These are phyloP conservation scores for Cercospora canescens DNA, from an alignment of 2,329 filamentous ascomycete genomes.

Conservation along the genomic window DNA sequence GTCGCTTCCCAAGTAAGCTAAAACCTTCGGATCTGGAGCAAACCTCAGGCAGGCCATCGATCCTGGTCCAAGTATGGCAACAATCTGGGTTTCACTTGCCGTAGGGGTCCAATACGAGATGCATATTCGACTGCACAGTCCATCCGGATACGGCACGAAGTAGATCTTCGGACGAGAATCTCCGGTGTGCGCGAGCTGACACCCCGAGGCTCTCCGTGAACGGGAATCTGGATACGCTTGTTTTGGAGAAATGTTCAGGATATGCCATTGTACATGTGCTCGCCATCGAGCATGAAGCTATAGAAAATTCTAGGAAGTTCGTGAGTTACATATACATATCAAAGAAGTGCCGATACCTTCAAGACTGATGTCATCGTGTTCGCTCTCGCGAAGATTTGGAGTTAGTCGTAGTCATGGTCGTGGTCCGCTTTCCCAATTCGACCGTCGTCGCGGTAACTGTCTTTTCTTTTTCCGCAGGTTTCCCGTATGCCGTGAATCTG, in stretches of 20 bases:
- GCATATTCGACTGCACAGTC: neutral
- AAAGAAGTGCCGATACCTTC: neutral
- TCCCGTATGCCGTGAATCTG: neutral
- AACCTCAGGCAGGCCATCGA: neutral
- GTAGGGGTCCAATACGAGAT: neutral
- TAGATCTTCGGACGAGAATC: neutral
- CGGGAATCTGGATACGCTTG: neutral
- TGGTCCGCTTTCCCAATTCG: neutral
- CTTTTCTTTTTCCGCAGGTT: neutral
- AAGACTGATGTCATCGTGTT: neutral
- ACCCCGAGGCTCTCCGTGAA: neutral
- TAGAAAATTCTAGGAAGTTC: neutral
- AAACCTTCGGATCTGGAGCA: neutral
- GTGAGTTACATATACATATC: neutral
- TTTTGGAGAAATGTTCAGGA: neutral
- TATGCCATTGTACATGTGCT: neutral
- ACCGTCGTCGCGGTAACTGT: neutral
- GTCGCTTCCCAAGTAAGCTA: neutral
- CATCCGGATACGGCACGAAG: neutral
- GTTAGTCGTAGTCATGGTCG: slow-evolving; percentile 1
- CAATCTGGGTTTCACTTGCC: neutral
- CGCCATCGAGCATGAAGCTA: neutral
- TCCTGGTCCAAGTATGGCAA: neutral
- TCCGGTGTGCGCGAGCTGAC: neutral
- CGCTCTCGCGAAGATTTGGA: neutral